Percentiles rank a stretch among this genome's conserved stretches.
Conservation (phyloP, 2,329 filamentous ascomycete genomes). For the Colletotrichum zoysiae region DNA sequence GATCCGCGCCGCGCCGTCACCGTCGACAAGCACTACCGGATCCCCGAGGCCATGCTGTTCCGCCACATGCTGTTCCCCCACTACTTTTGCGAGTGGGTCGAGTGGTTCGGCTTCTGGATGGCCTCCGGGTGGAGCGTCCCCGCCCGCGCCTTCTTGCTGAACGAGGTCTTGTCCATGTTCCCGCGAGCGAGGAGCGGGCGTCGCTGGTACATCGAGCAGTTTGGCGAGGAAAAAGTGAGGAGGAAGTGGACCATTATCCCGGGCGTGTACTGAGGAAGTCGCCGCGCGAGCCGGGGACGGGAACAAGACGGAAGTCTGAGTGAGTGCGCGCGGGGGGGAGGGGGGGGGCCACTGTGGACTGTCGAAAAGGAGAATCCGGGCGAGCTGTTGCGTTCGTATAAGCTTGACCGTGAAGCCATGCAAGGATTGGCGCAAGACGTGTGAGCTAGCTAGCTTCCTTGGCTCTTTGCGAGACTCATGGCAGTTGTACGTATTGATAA, state of each 20-base stretch:
- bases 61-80: constrained; percentile 88
- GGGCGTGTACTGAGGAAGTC: constrained; percentile 55
- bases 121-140: constrained; percentile 79
- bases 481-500: no score
- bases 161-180: constrained; percentile 91
- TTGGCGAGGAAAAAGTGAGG: constrained; percentile 85
- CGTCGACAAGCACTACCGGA: constrained; percentile 86
- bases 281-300: background rate
- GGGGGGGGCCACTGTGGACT: background rate
- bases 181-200: constrained; percentile 85
- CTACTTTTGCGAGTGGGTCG: constrained; percentile 96
- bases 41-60: constrained; percentile 88
- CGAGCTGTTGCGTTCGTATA: background rate
- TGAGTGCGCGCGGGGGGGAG: no score
- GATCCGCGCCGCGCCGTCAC: constrained; percentile 41
- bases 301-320: background rate
- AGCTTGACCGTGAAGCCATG: background rate
- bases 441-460: no score
- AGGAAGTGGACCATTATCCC: constrained; percentile 79
- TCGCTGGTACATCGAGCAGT: constrained; percentile 88
- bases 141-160: constrained; percentile 84
- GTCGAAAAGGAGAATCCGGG: background rate
- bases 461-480: no score
- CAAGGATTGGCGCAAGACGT: no score
- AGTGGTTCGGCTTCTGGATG: constrained; percentile 93